Conservation (phyloP, 495 filamentous ascomycete species). For the Oidiodendron maius region DNA sequence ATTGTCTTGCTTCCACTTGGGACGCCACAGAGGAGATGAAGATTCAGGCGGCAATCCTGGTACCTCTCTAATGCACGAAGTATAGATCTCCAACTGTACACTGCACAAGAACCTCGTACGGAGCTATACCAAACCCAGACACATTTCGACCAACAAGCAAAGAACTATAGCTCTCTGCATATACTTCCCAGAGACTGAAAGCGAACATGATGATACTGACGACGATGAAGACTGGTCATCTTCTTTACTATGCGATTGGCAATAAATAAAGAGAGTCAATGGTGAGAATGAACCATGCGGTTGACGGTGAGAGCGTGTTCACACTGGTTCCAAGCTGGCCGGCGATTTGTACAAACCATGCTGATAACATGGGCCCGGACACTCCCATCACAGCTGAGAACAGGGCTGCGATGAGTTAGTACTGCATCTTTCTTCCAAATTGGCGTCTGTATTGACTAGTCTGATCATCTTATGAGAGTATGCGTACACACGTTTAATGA, state of each 20-base stretch:
- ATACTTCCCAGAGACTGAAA: conserved; percentile 54
- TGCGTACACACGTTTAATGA: conserved; percentile 35
- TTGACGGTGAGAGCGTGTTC: conserved; percentile 31
- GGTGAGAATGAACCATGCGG: conserved; percentile 44
- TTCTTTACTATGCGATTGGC: conserved; percentile 60
- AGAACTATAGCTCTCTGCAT: conserved; percentile 46
- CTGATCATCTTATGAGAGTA: neutral
- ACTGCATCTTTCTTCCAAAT: conserved; percentile 48
- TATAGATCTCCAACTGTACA: conserved; percentile 51
- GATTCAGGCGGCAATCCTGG: conserved; percentile 59
- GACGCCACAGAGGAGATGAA: conserved; percentile 51
- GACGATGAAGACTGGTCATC: conserved; percentile 55
- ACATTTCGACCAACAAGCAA: conserved; percentile 48
- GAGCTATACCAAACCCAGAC: conserved; percentile 49
- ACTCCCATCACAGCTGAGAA: conserved; percentile 48
- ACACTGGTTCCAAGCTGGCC: conserved; percentile 37
- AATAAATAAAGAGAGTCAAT: conserved; percentile 49
- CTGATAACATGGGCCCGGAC: conserved; percentile 50
- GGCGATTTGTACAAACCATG: conserved; percentile 38
- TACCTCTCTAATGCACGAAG: conserved; percentile 62
- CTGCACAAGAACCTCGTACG: conserved; percentile 53
- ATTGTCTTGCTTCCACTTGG: conserved; percentile 44
- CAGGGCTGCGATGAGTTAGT: conserved; percentile 46
- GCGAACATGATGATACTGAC: conserved; percentile 52
- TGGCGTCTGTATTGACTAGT: conserved; percentile 30